A percentile compares a stretch with the other conserved stretches of the same genome.
These are phyloP conservation scores for Paramecium pentaurelia DNA, from an alignment of 73 alveolate genomes.

Conservation along the genomic window DNA sequence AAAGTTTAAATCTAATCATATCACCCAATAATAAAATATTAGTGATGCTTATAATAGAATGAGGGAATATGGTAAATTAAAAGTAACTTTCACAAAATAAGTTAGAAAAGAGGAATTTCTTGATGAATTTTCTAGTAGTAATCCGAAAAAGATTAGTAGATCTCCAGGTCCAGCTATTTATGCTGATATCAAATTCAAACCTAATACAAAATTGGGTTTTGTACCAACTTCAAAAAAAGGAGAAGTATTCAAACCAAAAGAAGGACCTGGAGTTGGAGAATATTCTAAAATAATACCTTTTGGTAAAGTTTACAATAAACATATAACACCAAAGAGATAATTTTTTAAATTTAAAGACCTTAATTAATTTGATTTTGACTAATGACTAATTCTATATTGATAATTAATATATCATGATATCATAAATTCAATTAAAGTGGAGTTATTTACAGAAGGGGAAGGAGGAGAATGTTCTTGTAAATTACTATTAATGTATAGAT, in stretches of 20 bases:
- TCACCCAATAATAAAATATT: background rate
- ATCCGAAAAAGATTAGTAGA: background rate
- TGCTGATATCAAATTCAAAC: constrained; percentile 2
- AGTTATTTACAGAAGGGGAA: background rate
- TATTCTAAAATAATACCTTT: background rate
- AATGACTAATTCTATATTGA: background rate
- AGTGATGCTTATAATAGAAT: background rate
- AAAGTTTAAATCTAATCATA: background rate
- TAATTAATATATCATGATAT: too few species aligned
- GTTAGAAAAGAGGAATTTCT: background rate
- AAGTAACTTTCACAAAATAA: constrained; percentile 38
- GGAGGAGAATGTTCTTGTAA: too few species aligned
- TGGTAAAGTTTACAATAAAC: constrained; percentile 15
- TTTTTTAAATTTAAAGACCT: background rate
- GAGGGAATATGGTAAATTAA: constrained; percentile 34
- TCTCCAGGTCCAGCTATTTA: constrained; percentile 41
- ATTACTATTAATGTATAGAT: too few species aligned
- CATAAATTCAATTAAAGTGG: background rate
- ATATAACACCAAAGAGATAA: background rate
- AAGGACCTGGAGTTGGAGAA: constrained; percentile 47
- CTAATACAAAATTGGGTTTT: background rate
- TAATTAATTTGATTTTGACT: background rate
- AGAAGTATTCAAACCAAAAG: background rate
- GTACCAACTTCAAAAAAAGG: background rate
- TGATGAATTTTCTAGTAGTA: background rate